Conservation (phyloP, 2,329 filamentous ascomycete species). For the Epichloe scottii region DNA sequence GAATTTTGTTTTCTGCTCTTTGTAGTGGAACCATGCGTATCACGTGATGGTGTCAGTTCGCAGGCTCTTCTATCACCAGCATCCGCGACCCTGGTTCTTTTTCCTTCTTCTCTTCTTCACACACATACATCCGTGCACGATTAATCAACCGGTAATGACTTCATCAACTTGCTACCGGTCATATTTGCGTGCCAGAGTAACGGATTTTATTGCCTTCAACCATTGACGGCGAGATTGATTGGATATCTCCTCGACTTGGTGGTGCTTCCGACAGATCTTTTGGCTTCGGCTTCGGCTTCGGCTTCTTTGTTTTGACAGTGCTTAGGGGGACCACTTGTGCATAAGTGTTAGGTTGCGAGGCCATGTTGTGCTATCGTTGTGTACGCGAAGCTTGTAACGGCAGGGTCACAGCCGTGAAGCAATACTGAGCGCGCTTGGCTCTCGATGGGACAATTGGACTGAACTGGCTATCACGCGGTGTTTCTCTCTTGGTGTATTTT, state of each 20-base stretch:
- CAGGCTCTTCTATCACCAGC: neutral
- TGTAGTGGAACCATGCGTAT: neutral
- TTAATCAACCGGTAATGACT: constrained; percentile 46
- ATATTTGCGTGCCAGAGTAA: constrained; percentile 49
- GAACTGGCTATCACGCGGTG: too few relatives aligned
- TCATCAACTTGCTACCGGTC: constrained; percentile 41
- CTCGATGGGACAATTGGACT: too few relatives aligned
- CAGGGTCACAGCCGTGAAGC: too few relatives aligned
- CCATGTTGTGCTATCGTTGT: neutral
- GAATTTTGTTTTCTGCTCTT: neutral
- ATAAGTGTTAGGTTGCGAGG: too few relatives aligned
- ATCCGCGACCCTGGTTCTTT: neutral
- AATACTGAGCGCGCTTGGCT: too few relatives aligned
- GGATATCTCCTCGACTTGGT: constrained; percentile 14
- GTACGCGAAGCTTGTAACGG: too few relatives aligned
- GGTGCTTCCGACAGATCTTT: constrained; percentile 19
- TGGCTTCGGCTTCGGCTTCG: neutral
- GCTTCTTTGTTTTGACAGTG: neutral
- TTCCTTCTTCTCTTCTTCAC: constrained; percentile 26
- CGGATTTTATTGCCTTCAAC: constrained; percentile 16
- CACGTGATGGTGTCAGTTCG: constrained; percentile 14
- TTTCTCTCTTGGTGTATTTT: neutral
- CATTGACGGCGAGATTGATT: constrained; percentile 10
- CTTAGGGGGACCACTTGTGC: neutral
- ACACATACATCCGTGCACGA: constrained; percentile 40